Percentiles rank a stretch among this genome's conserved stretches.
Conservation (phyloP, 345 rosid species). For the Noccaea bulbosa region DNA sequence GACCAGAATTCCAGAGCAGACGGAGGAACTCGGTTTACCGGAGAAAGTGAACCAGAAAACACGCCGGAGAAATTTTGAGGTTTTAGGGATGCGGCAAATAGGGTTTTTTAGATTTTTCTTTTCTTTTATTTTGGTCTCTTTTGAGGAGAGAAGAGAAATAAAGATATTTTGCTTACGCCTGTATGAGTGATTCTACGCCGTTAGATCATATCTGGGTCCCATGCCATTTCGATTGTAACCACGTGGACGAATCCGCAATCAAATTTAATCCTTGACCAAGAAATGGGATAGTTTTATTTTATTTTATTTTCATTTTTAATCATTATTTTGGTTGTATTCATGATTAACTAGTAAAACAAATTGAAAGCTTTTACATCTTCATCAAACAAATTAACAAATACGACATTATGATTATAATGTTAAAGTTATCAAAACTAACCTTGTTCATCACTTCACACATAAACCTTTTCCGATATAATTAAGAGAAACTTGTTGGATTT, state of each 20-base stretch:
- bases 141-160: slow-evolving; percentile 16
- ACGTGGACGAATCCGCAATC: slow-evolving; percentile 31
- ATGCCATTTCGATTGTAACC: background rate
- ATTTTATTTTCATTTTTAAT: background rate
- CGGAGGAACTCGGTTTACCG: background rate
- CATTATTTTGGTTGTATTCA: background rate
- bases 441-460: background rate
- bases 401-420: background rate
- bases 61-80: slow-evolving; percentile 35
- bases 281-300: background rate
- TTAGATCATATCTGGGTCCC: slow-evolving; percentile 20
- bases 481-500: background rate
- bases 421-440: background rate
- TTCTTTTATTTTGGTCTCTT: background rate
- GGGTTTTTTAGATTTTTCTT: slow-evolving; percentile 33
- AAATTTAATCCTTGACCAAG: background rate
- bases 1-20: background rate
- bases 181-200: slow-evolving; percentile 10
- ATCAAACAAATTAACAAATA: slow-evolving; percentile 8
- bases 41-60: slow-evolving; percentile 18
- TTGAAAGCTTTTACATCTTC: background rate
- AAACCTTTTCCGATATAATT: too few species aligned
- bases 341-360: background rate
- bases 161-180: background rate
- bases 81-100: slow-evolving; percentile 44